These are phyloP conservation scores for Obba rivulosa DNA, from an alignment of 768 basidiomycete genomes.

Conservation along the genomic window DNA sequence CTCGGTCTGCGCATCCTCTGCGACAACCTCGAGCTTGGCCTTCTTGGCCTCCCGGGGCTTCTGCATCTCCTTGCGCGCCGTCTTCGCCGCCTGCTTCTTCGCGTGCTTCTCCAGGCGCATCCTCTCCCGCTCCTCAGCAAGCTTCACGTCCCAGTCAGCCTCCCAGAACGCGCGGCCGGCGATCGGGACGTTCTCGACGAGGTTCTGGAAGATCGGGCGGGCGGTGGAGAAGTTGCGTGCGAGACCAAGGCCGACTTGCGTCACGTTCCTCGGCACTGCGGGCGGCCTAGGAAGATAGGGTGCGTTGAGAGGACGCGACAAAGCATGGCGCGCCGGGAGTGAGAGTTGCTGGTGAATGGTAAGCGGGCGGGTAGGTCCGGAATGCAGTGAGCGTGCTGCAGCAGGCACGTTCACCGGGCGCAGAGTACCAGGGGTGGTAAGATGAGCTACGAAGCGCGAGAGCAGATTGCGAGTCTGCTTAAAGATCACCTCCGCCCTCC, in stretches of 20 bases:
- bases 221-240: constrained; percentile 72
- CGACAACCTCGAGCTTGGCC: constrained; percentile 8
- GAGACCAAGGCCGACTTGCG: constrained; percentile 71
- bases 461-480: constrained; percentile 51
- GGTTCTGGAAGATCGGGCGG: constrained; percentile 73
- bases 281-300: constrained; percentile 58
- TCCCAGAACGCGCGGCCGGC: constrained; percentile 69
- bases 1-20: constrained; percentile 13
- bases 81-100: constrained; percentile 17
- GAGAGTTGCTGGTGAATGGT: constrained; percentile 54
- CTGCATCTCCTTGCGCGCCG: constrained; percentile 25
- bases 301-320: constrained; percentile 39
- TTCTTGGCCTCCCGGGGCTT: constrained; percentile 17
- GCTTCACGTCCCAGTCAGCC: constrained; percentile 61
- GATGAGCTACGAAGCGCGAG: constrained; percentile 48
- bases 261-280: constrained; percentile 41
- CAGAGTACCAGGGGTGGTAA: constrained; percentile 49
- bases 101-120: constrained; percentile 15
- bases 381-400: constrained; percentile 25
- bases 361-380: constrained; percentile 17
- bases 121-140: constrained; percentile 37
- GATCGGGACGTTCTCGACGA: constrained; percentile 71
- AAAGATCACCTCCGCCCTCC: constrained; percentile 41
- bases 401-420: constrained; percentile 22
- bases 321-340: constrained; percentile 45